Conservation (phyloP, 345 rosid genomes). For the Populus nigra region DNA sequence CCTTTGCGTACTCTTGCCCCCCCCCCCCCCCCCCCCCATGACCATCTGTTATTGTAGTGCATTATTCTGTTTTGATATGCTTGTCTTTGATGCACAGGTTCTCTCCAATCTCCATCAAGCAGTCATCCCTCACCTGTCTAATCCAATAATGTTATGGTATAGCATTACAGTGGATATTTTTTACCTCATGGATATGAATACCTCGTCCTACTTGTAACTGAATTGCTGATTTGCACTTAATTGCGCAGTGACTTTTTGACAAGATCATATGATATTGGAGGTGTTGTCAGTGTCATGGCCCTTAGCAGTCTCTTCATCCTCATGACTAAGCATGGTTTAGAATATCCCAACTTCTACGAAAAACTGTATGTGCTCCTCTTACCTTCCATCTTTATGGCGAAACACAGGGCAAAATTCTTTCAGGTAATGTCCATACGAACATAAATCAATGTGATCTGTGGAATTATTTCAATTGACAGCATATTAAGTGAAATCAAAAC, state of each 20-base stretch:
- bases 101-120: constrained; percentile 67
- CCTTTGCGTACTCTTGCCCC: no score
- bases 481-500: background rate
- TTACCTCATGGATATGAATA: background rate
- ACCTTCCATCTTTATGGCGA: constrained; percentile 85
- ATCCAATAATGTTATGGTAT: constrained; percentile 77
- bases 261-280: constrained; percentile 88
- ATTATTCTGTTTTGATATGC: background rate
- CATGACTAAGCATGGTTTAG: constrained; percentile 83
- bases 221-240: constrained; percentile 17
- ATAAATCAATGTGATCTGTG: background rate
- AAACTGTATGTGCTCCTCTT: constrained; percentile 72
- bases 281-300: constrained; percentile 95
- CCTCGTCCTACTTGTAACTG: background rate
- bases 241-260: constrained; percentile 84
- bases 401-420: constrained; percentile 84
- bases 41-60: background rate
- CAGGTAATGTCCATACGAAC: constrained; percentile 50
- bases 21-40: no score
- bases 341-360: constrained; percentile 85
- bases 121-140: constrained; percentile 77
- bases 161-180: background rate
- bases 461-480: no score
- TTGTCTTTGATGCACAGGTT: constrained; percentile 50
- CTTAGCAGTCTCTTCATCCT: constrained; percentile 90